Evolutionary conservation across 306 rosid genomes (phyloP).

Genomic region (Mimosa bimucronata): DNA sequence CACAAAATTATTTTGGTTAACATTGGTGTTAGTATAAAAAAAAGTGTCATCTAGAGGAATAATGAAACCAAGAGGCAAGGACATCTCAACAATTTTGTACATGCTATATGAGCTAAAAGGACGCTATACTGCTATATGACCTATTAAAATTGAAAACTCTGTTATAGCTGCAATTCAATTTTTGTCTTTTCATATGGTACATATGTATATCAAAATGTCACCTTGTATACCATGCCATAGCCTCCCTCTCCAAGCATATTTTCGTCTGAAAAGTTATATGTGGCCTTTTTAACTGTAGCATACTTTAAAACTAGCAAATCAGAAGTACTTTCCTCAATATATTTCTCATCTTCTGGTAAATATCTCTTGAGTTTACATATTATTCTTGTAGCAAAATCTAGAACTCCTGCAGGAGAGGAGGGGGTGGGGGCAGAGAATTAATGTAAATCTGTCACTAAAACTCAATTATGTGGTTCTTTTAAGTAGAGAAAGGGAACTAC

Average conservation of each 20-base stretch:
- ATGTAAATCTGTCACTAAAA: neutral
- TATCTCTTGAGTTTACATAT: constrained; percentile 23
- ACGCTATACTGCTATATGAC: neutral
- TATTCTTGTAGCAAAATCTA: constrained; percentile 15
- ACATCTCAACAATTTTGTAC: too few relatives aligned
- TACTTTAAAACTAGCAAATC: constrained; percentile 45
- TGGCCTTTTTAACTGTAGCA: constrained; percentile 49
- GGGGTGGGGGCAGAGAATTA: neutral
- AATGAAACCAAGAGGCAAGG: neutral
- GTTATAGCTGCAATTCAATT: constrained; percentile 3
- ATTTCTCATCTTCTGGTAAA: constrained; percentile 34
- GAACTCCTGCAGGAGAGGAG: constrained; percentile 22
- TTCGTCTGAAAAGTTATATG: constrained; percentile 53
- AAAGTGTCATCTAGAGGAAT: neutral
- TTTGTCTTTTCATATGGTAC: constrained; percentile 11
- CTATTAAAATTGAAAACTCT: constrained; percentile 2
- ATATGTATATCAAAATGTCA: constrained; percentile 28
- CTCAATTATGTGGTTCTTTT: constrained; percentile 1
- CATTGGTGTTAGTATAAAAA: neutral
- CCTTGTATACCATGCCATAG: constrained; percentile 59
- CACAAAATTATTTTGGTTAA: neutral
- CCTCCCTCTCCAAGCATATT: constrained; percentile 63
- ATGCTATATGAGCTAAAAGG: too few relatives aligned
- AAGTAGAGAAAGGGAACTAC: neutral
- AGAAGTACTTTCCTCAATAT: constrained; percentile 32